These are phyloP conservation scores for Ilyonectria destructans DNA, from an alignment of 2,329 filamentous ascomycete species.

Conservation along the genomic window DNA sequence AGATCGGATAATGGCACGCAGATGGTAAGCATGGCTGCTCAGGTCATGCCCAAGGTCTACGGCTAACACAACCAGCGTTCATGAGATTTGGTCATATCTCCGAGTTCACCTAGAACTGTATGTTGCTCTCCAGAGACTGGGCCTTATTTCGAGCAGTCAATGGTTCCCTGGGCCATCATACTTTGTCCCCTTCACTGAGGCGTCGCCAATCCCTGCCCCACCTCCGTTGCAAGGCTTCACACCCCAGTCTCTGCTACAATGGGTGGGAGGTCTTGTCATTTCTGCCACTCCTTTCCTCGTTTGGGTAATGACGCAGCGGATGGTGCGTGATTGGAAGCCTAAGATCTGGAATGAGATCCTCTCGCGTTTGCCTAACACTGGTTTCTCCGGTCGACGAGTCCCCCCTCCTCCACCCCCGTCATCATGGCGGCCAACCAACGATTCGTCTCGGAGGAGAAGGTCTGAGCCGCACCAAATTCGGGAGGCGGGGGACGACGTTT, in stretches of 20 bases:
- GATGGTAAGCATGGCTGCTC: slow-evolving; percentile 45
- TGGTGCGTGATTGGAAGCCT: slow-evolving; percentile 56
- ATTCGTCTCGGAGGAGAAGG: slow-evolving; percentile 34
- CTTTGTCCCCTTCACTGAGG: slow-evolving; percentile 69
- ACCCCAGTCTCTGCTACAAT: slow-evolving; percentile 58
- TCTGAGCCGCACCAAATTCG: slow-evolving; percentile 42
- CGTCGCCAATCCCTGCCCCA: slow-evolving; percentile 67
- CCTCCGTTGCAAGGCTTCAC: slow-evolving; percentile 59
- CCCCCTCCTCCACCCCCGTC: slow-evolving; percentile 41
- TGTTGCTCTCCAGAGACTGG: slow-evolving; percentile 68
- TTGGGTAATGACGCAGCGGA: slow-evolving; percentile 61
- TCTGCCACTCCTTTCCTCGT: slow-evolving; percentile 64
- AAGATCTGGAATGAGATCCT: slow-evolving; percentile 60
- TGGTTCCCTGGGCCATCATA: slow-evolving; percentile 64
- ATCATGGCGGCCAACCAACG: slow-evolving; percentile 37
- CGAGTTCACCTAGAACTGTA: slow-evolving; percentile 68
- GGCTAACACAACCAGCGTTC: slow-evolving; percentile 47
- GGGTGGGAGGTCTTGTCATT: slow-evolving; percentile 60
- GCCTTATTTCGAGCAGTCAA: slow-evolving; percentile 60
- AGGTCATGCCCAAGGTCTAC: neutral
- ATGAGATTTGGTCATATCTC: slow-evolving; percentile 60
- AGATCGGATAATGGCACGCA: slow-evolving; percentile 44
- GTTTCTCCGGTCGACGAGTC: slow-evolving; percentile 45
- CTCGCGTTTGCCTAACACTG: slow-evolving; percentile 58
- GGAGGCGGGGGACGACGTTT: slow-evolving; percentile 43